Conservation (phyloP, 371 early-diverging fungal genomes). For the Capillidium rhysosporum region DNA sequence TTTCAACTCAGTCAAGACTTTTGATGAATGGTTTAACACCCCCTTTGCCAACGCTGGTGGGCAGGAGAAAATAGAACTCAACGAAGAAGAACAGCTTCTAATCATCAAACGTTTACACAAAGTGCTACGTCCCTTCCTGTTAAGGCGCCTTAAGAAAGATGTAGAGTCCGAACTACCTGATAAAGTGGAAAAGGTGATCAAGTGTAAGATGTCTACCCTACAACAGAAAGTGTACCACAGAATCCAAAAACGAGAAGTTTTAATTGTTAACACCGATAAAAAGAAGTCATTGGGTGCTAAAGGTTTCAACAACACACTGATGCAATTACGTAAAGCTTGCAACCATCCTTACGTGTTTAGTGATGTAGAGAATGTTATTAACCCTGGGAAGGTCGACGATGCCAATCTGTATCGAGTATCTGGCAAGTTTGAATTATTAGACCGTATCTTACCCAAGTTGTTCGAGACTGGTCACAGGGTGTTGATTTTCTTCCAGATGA, state of each 20-base stretch:
- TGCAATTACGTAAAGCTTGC: conserved; percentile 98
- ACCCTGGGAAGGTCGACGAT: conserved; percentile 30
- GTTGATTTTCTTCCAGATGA: conserved; percentile 98
- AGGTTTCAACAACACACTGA: conserved; percentile 90
- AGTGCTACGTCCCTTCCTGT: conserved; percentile 86
- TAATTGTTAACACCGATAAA: not conserved
- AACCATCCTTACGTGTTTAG: conserved; percentile 98
- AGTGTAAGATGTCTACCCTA: conserved; percentile 74
- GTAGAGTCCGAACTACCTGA: conserved; percentile 96
- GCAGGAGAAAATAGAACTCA: conserved; percentile 71
- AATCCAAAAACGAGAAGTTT: conserved; percentile 41
- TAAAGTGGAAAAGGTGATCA: conserved; percentile 95
- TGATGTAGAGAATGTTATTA: conserved; percentile 73
- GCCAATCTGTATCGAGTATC: conserved; percentile 51
- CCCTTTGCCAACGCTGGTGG: conserved; percentile 78
- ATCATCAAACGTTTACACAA: conserved; percentile 95
- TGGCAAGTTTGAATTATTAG: conserved; percentile 97
- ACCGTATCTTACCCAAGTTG: conserved; percentile 87
- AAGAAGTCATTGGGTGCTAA: conserved; percentile 32
- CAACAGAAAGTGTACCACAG: conserved; percentile 59
- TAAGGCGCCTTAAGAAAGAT: conserved; percentile 97
- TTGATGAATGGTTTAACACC: conserved; percentile 97
- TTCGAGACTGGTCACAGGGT: conserved; percentile 71
- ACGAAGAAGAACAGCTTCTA: conserved; percentile 94
- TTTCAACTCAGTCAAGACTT: conserved; percentile 85